phyloP scores from a whole-genome alignment of 164 flowering plant species.

The Berberis vulgaris region DNA sequence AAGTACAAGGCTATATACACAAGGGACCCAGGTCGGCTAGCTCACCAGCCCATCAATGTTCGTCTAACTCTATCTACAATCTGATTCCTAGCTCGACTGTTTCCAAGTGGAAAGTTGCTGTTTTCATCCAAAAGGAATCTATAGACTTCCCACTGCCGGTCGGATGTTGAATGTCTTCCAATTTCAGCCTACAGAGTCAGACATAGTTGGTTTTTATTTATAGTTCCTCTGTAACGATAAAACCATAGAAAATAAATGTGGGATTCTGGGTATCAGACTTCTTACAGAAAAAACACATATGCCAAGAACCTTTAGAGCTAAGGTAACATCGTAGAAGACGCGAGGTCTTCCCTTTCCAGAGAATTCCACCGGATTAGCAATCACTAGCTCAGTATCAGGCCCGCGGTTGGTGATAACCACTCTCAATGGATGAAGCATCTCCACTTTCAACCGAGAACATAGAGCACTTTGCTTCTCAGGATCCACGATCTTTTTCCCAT shows the following conservation, averaged over 20 bases:
- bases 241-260: no score
- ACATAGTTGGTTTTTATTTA: neutral
- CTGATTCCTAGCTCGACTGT: slow-evolving; percentile 31
- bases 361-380: slow-evolving; percentile 86
- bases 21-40: neutral
- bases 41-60: slow-evolving; percentile 86
- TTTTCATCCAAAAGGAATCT: slow-evolving; percentile 77
- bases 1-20: neutral
- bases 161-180: slow-evolving; percentile 52
- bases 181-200: slow-evolving; percentile 61
- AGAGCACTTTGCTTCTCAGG: slow-evolving; percentile 45
- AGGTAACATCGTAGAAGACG: slow-evolving; percentile 78
- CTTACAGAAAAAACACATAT: slow-evolving; percentile 80
- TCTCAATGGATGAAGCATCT: slow-evolving; percentile 71
- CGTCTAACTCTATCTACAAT: slow-evolving; percentile 69
- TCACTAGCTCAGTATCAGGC: slow-evolving; percentile 74
- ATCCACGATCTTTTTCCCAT: slow-evolving; percentile 68
- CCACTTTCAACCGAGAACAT: slow-evolving; percentile 47
- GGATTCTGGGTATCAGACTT: neutral
- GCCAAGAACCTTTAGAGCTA: slow-evolving; percentile 61
- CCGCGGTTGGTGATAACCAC: slow-evolving; percentile 59
- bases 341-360: slow-evolving; percentile 80
- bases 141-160: slow-evolving; percentile 88
- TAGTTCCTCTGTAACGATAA: neutral
- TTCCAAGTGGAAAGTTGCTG: slow-evolving; percentile 32